Percentiles rank a stretch among this genome's conserved stretches.
phyloP scores from a whole-genome alignment of 1,139 yeast genomes.

The Saccharomycopsis phalli region DNA sequence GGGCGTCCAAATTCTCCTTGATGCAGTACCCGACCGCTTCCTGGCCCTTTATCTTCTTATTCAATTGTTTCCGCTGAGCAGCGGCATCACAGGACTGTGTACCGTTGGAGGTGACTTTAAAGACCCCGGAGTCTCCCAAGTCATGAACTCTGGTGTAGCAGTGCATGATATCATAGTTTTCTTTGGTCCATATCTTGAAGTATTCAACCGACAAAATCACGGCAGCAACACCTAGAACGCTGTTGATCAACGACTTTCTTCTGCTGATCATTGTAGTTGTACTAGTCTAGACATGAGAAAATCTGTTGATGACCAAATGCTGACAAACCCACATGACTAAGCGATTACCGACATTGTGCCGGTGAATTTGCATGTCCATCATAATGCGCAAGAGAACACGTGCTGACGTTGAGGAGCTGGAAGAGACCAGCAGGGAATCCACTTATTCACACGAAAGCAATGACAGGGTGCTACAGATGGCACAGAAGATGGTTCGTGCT shows the following conservation, averaged over 20 bases:
- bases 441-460: not conserved
- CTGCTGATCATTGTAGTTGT: constrained; percentile 16
- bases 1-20: constrained; percentile 13
- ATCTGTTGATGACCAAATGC: not conserved
- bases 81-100: constrained; percentile 18
- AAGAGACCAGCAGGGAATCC: not conserved
- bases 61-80: constrained; percentile 19
- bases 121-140: constrained; percentile 6
- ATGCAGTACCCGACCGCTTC: constrained; percentile 8
- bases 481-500: constrained; percentile 22
- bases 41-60: constrained; percentile 13
- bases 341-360: not conserved
- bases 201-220: constrained; percentile 19
- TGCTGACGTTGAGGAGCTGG: not conserved
- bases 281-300: not conserved
- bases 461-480: constrained; percentile 11
- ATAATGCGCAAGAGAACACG: not conserved
- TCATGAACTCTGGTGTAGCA: constrained; percentile 19
- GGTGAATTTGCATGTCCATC: not conserved
- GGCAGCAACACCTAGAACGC: constrained; percentile 11
- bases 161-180: constrained; percentile 20
- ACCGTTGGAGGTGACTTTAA: constrained; percentile 17
- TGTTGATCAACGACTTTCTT: constrained; percentile 11
- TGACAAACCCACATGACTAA: not conserved
- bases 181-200: constrained; percentile 19